Conservation (phyloP, 495 filamentous ascomycete species). For the Hyaloscypha hepaticicola region DNA sequence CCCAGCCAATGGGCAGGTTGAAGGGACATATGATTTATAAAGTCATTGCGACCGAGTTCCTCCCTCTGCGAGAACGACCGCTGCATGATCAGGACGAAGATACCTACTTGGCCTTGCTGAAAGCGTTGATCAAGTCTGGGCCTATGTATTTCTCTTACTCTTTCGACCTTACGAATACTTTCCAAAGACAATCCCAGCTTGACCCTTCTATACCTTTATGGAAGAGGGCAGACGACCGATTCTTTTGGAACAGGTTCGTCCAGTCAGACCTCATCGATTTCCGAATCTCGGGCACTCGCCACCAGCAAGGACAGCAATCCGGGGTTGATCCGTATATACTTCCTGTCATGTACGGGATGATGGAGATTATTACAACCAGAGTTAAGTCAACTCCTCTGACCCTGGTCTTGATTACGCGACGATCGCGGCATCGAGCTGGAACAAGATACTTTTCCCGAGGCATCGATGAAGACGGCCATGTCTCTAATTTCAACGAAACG, state of each 20-base stretch:
- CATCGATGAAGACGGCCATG: conserved; percentile 89
- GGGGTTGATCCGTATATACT: conserved; percentile 90
- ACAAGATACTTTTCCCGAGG: conserved; percentile 94
- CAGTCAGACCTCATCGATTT: conserved; percentile 90
- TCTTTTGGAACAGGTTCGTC: conserved; percentile 97
- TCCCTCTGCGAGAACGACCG: conserved; percentile 88
- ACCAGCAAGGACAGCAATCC: conserved; percentile 65
- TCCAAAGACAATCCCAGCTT: conserved; percentile 82
- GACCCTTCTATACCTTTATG: conserved; percentile 73
- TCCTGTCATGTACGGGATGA: conserved; percentile 90
- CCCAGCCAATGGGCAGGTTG: conserved; percentile 83
- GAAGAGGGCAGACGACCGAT: conserved; percentile 91
- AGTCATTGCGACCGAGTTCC: conserved; percentile 85
- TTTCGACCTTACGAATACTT: conserved; percentile 89
- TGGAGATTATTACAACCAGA: conserved; percentile 78
- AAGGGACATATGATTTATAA: conserved; percentile 94
- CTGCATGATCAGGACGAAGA: conserved; percentile 93
- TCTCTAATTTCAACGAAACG: conserved; percentile 97
- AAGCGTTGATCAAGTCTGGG: conserved; percentile 71
- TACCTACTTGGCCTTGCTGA: conserved; percentile 76
- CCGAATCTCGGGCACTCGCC: conserved; percentile 50
- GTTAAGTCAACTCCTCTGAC: conserved; percentile 82
- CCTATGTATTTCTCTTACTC: conserved; percentile 99
- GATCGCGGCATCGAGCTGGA: conserved; percentile 81
- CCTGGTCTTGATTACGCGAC: conserved; percentile 80